Base-by-base conservation (phyloP, 2,329 filamentous ascomycete species). In the Fonsecaea pedrosoi region DNA sequence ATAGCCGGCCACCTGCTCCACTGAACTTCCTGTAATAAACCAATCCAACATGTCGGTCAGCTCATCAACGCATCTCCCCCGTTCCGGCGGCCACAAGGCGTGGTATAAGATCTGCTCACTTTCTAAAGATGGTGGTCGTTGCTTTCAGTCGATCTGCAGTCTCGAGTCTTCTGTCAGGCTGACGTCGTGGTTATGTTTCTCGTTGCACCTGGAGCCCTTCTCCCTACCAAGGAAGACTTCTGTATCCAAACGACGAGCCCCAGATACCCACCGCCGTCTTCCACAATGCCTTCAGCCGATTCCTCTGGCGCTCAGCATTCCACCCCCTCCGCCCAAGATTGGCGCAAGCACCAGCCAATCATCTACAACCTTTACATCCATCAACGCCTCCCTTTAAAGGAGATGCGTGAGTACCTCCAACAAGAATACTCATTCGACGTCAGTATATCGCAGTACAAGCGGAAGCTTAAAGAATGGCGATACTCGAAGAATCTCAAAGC, bases 381-480 rank as follows among this genome's bases (percentile, higher is more conserved):
- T 4, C 48, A 62, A 35, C 9, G 21, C 12, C 18, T 38, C 6
- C 18, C 32, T 3, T 40, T 62, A 34, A 54, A 62, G 21, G n/a
- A n/a, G 12, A 30, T 62, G n/a, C 45, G 61, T 30, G 35, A 57
- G 40, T 15, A 57, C 8, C 61, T 64, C 35, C 10, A 30, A 30
- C 40, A 64, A n/a, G 4, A 12, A 12, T 42, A 12, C 32, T 25
- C 30, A 4, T 66, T 66, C 42, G 10, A 25, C n/a, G 57, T 58
- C 38, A 64, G 62, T 30, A 50, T 50, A 32, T 34, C 37, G 12
- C 64, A 62, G 25, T 62, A 66, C 32, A 66, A 66, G 30, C 59
- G 64, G 30, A 66, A 66, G 30, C 38, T 66, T 15, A 62, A 54
- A 32, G 25, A 61, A 58, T 66, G 64, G 64, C 18, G 54, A 21